phyloP scores from a whole-genome alignment of 345 rosid species.

The Isatis tinctoria region DNA sequence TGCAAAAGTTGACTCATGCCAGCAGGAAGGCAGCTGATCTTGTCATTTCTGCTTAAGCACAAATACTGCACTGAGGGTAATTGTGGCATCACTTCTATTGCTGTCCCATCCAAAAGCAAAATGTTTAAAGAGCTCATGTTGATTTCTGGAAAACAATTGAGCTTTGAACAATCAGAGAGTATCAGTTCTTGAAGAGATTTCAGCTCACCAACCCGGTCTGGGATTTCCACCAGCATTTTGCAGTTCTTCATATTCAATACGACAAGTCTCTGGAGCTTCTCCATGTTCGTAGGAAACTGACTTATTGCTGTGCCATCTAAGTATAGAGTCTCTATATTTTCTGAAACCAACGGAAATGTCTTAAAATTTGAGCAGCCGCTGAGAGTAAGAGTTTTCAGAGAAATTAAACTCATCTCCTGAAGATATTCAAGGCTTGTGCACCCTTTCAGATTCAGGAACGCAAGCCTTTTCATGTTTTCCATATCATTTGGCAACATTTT shows the following conservation, averaged over 20 bases:
- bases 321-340: neutral
- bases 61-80: neutral
- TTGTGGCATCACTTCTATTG: neutral
- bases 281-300: neutral
- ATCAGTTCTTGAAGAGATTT: neutral
- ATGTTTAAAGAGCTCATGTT: neutral
- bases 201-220: neutral
- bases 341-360: neutral
- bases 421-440: neutral
- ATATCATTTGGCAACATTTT: neutral
- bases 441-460: constrained; percentile 5
- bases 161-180: neutral
- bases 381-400: neutral
- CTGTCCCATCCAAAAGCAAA: neutral
- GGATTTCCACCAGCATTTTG: neutral
- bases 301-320: neutral
- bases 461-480: neutral
- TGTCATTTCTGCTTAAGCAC: neutral
- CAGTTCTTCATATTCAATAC: neutral
- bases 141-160: neutral
- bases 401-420: neutral
- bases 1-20: neutral
- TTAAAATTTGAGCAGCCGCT: neutral
- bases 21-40: neutral
- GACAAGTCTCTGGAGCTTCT: neutral